Evolutionary conservation across 108 stramenopile species (phyloP).

Genomic region (Nannochloropsis oceanica): DNA sequence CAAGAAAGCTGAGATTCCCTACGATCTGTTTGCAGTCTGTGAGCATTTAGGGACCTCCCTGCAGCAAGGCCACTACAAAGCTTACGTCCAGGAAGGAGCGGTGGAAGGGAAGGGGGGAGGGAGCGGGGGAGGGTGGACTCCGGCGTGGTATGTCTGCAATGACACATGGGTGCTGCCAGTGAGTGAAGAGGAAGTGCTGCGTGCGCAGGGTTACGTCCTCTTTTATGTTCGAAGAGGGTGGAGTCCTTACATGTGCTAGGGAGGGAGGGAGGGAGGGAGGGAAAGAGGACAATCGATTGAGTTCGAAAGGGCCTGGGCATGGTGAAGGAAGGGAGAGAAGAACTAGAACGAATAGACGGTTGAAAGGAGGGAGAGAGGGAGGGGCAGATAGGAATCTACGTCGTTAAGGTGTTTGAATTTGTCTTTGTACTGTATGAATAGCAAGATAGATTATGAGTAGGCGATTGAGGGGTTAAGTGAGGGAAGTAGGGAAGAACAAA

Average conservation of each 20-base stretch:
- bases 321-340: no score
- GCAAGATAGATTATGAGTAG: no score
- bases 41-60: constrained; percentile 18
- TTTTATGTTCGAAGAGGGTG: constrained; percentile 20
- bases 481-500: no score
- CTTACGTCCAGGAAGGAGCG: constrained; percentile 11
- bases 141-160: constrained; percentile 23
- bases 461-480: no score
- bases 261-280: no score
- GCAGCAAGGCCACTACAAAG: constrained; percentile 25
- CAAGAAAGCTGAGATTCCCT: constrained; percentile 4
- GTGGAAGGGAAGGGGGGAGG: neutral
- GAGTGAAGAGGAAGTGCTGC: constrained; percentile 12
- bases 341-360: no score
- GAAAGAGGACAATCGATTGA: no score
- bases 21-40: constrained; percentile 31
- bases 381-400: no score
- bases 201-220: constrained; percentile 18
- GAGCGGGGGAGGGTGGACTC: neutral
- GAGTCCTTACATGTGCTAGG: neutral
- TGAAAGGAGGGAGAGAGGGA: no score
- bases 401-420: no score
- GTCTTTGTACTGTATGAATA: no score
- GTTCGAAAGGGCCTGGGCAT: no score
- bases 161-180: constrained; percentile 27